phyloP scores from a whole-genome alignment of 306 rosid genomes.

The Boehmeria nivea region DNA sequence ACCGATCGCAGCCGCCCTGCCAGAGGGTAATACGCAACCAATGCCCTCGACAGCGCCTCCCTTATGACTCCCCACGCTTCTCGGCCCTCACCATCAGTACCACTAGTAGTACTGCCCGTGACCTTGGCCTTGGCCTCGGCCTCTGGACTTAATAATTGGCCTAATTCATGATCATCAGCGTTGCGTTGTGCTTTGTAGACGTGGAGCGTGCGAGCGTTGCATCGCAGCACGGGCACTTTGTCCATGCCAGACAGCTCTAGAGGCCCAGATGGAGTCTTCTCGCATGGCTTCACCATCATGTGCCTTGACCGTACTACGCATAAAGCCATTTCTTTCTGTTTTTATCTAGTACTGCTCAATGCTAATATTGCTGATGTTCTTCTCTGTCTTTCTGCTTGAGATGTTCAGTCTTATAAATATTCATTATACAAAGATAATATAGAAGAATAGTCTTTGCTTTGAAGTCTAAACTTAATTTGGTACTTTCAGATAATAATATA shows the following conservation, averaged over 20 bases:
- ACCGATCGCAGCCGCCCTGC: slow-evolving; percentile 45
- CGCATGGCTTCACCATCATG: slow-evolving; percentile 40
- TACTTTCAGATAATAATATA: too few relatives aligned
- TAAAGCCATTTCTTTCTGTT: slow-evolving; percentile 25
- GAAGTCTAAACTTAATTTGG: too few relatives aligned
- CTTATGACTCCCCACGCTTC: slow-evolving; percentile 37
- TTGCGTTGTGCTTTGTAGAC: slow-evolving; percentile 41
- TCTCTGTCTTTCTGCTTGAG: neutral
- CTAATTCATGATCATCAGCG: too few relatives aligned
- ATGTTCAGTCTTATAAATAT: too few relatives aligned
- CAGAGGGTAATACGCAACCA: slow-evolving; percentile 74
- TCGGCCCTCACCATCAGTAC: neutral
- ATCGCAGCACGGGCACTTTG: slow-evolving; percentile 43
- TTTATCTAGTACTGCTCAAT: neutral
- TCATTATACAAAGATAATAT: too few relatives aligned
- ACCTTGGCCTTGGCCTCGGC: too few relatives aligned
- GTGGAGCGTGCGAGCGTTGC: slow-evolving; percentile 64
- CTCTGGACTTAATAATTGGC: too few relatives aligned
- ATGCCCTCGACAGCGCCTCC: slow-evolving; percentile 58
- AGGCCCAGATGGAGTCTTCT: slow-evolving; percentile 34
- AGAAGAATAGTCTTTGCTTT: neutral
- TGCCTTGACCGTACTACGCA: slow-evolving; percentile 38
- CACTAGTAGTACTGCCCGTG: neutral
- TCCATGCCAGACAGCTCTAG: slow-evolving; percentile 57
- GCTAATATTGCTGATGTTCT: neutral